These are phyloP conservation scores for Candida nemodendra DNA, from an alignment of 805 yeast species.

Conservation along the genomic window DNA sequence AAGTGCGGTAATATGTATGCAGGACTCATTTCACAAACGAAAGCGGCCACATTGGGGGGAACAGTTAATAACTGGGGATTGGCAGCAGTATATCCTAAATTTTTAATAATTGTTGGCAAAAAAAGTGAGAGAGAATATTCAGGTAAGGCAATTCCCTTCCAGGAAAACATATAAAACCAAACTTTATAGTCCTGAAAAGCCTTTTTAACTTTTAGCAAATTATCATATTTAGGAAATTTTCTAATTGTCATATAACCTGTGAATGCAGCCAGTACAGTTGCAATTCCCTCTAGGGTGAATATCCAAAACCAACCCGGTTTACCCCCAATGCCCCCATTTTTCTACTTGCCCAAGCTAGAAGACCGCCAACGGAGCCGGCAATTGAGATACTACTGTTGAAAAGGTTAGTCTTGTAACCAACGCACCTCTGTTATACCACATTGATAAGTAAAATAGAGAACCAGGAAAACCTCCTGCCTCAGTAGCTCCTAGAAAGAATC, in stretches of 20 bases:
- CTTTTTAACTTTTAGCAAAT: neutral
- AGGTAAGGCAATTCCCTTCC: neutral
- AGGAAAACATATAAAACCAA: neutral
- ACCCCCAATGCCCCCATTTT: constrained; percentile 34
- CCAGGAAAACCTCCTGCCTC: neutral
- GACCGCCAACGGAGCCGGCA: constrained; percentile 40
- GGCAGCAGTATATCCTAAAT: neutral
- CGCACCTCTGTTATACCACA: constrained; percentile 40
- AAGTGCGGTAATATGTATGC: neutral
- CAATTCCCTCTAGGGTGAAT: constrained; percentile 46
- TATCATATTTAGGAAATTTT: neutral
- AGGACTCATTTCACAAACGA: neutral
- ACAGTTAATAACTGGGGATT: neutral
- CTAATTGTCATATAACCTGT: constrained; percentile 2
- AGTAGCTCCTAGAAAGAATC: neutral
- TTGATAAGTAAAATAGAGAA: constrained; percentile 32
- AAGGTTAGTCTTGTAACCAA: constrained; percentile 37
- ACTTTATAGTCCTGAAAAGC: neutral
- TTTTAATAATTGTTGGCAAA: neutral
- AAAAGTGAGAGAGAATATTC: neutral
- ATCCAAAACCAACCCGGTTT: constrained; percentile 52
- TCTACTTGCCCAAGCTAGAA: constrained; percentile 38
- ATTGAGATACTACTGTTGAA: constrained; percentile 36
- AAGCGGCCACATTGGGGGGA: neutral
- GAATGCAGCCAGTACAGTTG: constrained; percentile 37